Conservation (phyloP, 2,329 filamentous ascomycete species). For the Aureobasidium sp. region DNA sequence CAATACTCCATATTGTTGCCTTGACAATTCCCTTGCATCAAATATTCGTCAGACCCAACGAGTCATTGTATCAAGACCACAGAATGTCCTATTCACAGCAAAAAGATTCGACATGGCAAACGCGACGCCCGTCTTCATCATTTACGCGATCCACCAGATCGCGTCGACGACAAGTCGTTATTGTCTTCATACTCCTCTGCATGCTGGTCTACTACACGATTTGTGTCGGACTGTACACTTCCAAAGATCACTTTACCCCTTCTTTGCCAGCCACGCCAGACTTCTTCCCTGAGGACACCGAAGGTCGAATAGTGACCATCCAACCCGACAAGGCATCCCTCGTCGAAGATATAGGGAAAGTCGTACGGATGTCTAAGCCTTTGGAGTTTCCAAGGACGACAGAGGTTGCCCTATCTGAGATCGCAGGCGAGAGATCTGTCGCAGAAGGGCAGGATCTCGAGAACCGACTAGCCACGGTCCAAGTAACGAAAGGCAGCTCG, state of each 20-base stretch:
- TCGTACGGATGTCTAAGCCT: no score
- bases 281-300: neutral
- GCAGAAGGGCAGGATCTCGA: neutral
- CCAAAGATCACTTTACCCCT: neutral
- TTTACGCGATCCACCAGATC: neutral
- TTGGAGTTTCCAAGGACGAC: no score
- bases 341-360: no score
- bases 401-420: neutral
- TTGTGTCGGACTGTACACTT: neutral
- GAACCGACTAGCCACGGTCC: neutral
- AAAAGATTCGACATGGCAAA: neutral
- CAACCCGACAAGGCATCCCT: neutral
- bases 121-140: neutral
- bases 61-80: neutral
- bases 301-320: neutral
- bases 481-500: neutral
- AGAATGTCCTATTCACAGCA: neutral
- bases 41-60: no score
- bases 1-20: no score
- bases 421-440: no score
- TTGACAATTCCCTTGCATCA: no score
- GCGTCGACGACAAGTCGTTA: neutral
- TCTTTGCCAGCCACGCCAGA: neutral
- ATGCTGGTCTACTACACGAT: neutral
- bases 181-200: neutral